Base-by-base conservation (phyloP, 139 green algal genomes). In the Tetraselmis striata region DNA sequence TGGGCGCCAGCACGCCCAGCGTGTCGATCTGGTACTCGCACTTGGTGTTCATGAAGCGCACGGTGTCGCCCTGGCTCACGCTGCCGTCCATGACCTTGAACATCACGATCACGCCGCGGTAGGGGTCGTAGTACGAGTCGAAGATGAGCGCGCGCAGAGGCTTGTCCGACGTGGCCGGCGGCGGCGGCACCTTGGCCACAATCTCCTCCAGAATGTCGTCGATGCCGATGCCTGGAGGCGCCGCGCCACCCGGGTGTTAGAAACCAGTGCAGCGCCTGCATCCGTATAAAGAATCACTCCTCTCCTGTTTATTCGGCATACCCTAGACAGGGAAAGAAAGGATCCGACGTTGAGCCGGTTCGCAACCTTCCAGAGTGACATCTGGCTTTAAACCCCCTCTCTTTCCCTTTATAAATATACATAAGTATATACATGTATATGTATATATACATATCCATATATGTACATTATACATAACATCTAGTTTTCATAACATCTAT, bases 111-210 rank as follows among this genome's bases (percentile, higher is more conserved):
- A 97, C 93, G 29, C 82, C 84, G n/a, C 84, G 85, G 90, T 99
- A 99, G 1, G 91, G 29, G 86, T 99, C 96, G 75, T 99, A 99
- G 86, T 98, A 98, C n/a, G 83, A 93, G 91, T 99, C 96, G 82
- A 98, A 99, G 81, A 99, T 98, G 30, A 99, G 90, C 23, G 95
- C 94, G 23, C 96, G 87, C 78, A 97, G 85, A 2, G 86, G 91
- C 75, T 95, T 59, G 59, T 85, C 83, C n/a, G 31, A 59, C 23
- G 84, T 95, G 85, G 97, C 93, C 0, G 30, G 31, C 2, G 94
- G 92, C 26, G 96, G 87, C 5, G 96, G 96, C 2, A 99, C 87
- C 1, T 89, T 84, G 31, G 89, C 25, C 77, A 98, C 96, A 26
- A 99, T 93, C 1, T 90, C 89, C 84, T 98, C 95, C 75, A 99